These are phyloP conservation scores for Cutaneotrichosporon sp. DNA, from an alignment of 1,284 basidiomycete species.

Conservation along the genomic window DNA sequence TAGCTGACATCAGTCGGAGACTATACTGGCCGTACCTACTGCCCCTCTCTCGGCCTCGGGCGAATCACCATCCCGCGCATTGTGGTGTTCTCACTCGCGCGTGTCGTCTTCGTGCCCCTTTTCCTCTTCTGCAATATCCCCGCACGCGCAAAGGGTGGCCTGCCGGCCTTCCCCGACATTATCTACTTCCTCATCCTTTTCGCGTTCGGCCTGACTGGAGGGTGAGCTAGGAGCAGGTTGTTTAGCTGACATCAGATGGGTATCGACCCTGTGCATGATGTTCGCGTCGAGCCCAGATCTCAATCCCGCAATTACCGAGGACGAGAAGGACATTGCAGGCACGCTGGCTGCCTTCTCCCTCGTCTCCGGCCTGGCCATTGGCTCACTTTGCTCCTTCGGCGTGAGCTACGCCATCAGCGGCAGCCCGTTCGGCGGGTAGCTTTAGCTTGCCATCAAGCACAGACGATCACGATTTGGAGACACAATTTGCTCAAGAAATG, in stretches of 20 bases:
- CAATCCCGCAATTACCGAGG: slow-evolving; percentile 45
- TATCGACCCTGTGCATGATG: slow-evolving; percentile 46
- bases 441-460: too few relatives aligned
- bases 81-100: slow-evolving; percentile 56
- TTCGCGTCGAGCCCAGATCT: slow-evolving; percentile 42
- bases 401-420: slow-evolving; percentile 50
- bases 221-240: slow-evolving; percentile 50
- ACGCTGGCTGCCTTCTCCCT: slow-evolving; percentile 72
- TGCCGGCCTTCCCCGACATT: slow-evolving; percentile 65
- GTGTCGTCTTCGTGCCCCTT: slow-evolving; percentile 71
- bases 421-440: slow-evolving; percentile 21
- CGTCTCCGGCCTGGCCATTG: slow-evolving; percentile 66
- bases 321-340: slow-evolving; percentile 77
- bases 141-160: slow-evolving; percentile 15
- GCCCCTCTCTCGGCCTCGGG: slow-evolving; percentile 59
- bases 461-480: too few relatives aligned
- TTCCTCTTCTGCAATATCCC: slow-evolving; percentile 71
- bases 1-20: slow-evolving; percentile 59
- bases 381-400: slow-evolving; percentile 71
- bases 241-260: slow-evolving; percentile 30
- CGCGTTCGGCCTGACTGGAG: slow-evolving; percentile 69
- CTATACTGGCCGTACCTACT: slow-evolving; percentile 63
- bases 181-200: slow-evolving; percentile 69
- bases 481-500: too few relatives aligned
- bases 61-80: slow-evolving; percentile 1